A percentile compares a stretch with the other conserved stretches of the same genome.
These are phyloP conservation scores for Xylaria arbuscula DNA, from an alignment of 2,329 filamentous ascomycete genomes.

Conservation along the genomic window DNA sequence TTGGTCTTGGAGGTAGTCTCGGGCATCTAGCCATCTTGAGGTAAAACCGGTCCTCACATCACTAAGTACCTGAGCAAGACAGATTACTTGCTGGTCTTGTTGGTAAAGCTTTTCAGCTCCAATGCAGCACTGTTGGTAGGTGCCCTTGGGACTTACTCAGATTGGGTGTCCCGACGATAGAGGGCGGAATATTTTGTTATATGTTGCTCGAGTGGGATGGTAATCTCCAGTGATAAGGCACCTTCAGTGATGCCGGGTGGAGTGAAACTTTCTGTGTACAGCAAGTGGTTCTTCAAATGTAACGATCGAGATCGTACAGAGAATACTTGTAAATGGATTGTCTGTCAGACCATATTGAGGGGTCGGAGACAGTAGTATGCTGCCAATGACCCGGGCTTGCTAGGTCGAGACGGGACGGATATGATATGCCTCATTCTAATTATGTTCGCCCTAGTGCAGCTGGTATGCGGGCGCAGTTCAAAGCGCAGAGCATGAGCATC, in stretches of 20 bases:
- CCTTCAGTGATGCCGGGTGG: neutral
- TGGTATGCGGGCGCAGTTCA: neutral
- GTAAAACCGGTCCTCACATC: neutral
- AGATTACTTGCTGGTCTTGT: neutral
- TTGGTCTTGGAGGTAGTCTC: constrained; percentile 20
- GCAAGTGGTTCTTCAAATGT: neutral
- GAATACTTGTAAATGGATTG: neutral
- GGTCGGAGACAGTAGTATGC: neutral
- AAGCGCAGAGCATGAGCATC: neutral
- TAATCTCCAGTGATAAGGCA: neutral
- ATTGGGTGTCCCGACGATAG: neutral
- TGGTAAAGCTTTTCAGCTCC: constrained; percentile 5
- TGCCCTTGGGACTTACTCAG: neutral
- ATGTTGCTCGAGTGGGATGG: neutral
- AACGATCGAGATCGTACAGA: too few relatives aligned
- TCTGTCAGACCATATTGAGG: neutral
- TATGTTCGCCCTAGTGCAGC: neutral
- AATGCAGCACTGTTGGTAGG: neutral
- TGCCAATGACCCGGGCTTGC: too few relatives aligned
- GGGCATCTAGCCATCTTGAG: constrained; percentile 23
- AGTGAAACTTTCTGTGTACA: neutral
- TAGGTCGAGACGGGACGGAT: neutral
- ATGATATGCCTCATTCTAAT: neutral
- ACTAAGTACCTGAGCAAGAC: neutral
- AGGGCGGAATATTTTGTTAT: neutral